These are phyloP conservation scores for Sporothrix luriei DNA, from an alignment of 2,329 filamentous ascomycete species.

Conservation along the genomic window DNA sequence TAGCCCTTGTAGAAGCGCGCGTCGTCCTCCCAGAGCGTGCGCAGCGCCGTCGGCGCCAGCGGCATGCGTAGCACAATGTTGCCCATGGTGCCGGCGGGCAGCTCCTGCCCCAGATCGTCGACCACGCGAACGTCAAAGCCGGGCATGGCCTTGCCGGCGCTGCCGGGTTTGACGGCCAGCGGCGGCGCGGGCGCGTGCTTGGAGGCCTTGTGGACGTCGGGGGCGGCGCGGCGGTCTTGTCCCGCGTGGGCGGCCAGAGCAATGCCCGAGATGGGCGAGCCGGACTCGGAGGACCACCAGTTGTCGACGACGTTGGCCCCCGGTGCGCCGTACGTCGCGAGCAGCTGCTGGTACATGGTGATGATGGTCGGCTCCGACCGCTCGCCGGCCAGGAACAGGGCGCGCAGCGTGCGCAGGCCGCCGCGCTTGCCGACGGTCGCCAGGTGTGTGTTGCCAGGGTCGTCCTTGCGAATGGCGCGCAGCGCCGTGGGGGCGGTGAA, in stretches of 20 bases:
- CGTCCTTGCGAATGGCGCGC: conserved; percentile 82
- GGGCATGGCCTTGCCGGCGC: conserved; percentile 87
- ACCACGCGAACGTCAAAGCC: conserved; percentile 87
- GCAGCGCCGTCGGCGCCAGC: conserved; percentile 81
- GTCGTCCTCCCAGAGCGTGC: conserved; percentile 82
- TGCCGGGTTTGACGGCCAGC: conserved; percentile 73
- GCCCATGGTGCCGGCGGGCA: conserved; percentile 75
- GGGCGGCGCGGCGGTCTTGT: conserved; percentile 52
- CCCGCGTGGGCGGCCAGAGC: conserved; percentile 62
- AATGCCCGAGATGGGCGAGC: conserved; percentile 61
- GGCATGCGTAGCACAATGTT: conserved; percentile 87
- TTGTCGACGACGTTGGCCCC: conserved; percentile 63
- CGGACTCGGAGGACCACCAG: conserved; percentile 64
- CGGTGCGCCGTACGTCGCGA: conserved; percentile 65
- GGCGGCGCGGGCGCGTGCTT: conserved; percentile 45
- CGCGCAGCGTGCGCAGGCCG: conserved; percentile 71
- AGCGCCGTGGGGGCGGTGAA: conserved; percentile 89
- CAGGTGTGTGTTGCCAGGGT: conserved; percentile 72
- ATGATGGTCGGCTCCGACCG: conserved; percentile 86
- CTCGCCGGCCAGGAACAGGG: conserved; percentile 85
- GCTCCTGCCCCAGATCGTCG: conserved; percentile 74
- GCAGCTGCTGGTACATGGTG: conserved; percentile 73
- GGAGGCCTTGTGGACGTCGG: conserved; percentile 41
- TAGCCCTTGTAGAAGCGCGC: conserved; percentile 85
- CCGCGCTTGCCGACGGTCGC: conserved; percentile 64